Percentiles rank a stretch among this genome's conserved stretches.
These are phyloP conservation scores for Umbellularia californica DNA, from an alignment of 164 flowering plant species.

Conservation along the genomic window DNA sequence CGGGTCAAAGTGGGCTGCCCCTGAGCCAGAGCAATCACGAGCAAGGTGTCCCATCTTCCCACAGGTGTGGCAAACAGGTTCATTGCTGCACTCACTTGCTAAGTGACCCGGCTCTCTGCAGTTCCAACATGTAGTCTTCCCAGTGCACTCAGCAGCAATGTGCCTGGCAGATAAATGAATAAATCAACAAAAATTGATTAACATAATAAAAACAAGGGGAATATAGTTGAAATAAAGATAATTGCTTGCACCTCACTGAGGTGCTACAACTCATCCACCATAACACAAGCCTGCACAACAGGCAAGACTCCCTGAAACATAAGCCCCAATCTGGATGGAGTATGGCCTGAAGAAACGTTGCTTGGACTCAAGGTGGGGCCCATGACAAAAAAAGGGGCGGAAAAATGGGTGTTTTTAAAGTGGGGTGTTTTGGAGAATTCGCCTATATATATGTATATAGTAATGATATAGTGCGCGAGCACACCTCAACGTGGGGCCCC, in stretches of 20 bases:
- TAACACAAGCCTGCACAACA: background rate
- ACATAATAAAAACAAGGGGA: background rate
- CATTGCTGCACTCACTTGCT: conserved; percentile 51
- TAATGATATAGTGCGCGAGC: too few species aligned
- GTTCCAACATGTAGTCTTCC: conserved; percentile 58
- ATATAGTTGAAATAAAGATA: background rate
- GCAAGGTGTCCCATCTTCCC: conserved; percentile 56
- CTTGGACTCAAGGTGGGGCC: background rate
- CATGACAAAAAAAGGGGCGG: too few species aligned
- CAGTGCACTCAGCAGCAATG: conserved; percentile 55
- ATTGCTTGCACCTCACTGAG: background rate
- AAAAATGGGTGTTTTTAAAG: too few species aligned
- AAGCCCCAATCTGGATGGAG: background rate
- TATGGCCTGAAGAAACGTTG: background rate
- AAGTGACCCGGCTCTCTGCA: conserved; percentile 62
- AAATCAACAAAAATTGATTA: background rate
- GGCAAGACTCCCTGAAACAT: background rate
- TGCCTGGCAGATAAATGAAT: conserved; percentile 32
- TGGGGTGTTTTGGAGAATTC: too few species aligned
- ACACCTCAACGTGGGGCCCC: too few species aligned
- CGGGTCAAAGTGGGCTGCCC: conserved; percentile 30
- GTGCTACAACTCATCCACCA: background rate
- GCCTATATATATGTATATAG: too few species aligned
- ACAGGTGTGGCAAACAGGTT: conserved; percentile 57
- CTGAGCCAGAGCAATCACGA: conserved; percentile 34